phyloP scores from a whole-genome alignment of 768 basidiomycete genomes.

The Exsudoporus frostii region DNA sequence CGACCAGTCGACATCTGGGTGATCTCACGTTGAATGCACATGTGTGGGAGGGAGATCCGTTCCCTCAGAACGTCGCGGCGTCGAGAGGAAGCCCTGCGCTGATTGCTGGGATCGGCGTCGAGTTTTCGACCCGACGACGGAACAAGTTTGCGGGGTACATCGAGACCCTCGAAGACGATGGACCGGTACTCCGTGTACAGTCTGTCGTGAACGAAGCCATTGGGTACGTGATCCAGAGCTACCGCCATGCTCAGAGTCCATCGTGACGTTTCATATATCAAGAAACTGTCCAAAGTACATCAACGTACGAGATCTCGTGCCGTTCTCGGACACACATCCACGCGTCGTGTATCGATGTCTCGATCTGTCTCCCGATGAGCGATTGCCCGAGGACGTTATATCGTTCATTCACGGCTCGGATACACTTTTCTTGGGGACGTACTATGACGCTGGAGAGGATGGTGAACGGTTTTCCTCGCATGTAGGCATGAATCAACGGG shows the following conservation, averaged over 20 bases:
- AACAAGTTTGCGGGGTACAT: constrained; percentile 63
- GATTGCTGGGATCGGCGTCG: constrained; percentile 60
- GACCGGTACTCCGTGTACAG: constrained; percentile 35
- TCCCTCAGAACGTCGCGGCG: constrained; percentile 35
- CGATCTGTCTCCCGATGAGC: constrained; percentile 34
- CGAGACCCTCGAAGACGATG: constrained; percentile 30
- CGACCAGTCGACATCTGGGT: constrained; percentile 35
- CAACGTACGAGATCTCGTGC: constrained; percentile 49
- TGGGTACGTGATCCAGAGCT: constrained; percentile 41
- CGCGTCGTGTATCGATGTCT: constrained; percentile 34
- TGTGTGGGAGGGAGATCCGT: constrained; percentile 57
- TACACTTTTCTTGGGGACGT: constrained; percentile 57
- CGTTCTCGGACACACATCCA: constrained; percentile 40
- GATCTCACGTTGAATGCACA: constrained; percentile 37
- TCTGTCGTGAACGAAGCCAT: constrained; percentile 51
- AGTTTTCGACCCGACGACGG: constrained; percentile 54
- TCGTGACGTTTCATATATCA: neutral
- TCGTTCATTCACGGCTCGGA: constrained; percentile 48
- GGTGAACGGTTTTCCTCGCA: constrained; percentile 47
- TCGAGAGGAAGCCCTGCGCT: constrained; percentile 25
- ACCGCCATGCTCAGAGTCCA: neutral
- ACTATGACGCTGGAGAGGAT: constrained; percentile 42
- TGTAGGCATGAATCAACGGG: constrained; percentile 66
- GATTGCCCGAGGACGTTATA: constrained; percentile 50
- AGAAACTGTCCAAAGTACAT: constrained; percentile 76